Evolutionary conservation across 2,329 filamentous ascomycete species (phyloP).

Genomic region (Dactylonectria estremocensis): DNA sequence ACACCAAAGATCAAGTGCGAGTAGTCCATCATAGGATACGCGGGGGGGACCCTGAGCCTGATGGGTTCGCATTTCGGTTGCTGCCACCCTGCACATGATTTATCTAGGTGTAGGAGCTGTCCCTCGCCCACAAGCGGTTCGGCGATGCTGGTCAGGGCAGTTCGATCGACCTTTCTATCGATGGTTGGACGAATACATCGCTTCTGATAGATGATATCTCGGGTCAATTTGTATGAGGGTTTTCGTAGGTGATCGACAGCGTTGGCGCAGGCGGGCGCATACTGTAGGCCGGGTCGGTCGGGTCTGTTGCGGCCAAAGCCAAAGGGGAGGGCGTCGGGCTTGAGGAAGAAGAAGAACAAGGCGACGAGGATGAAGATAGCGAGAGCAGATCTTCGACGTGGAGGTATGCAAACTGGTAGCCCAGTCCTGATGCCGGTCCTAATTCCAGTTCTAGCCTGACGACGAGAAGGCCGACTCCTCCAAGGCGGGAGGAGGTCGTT

Average conservation of each 20-base stretch:
- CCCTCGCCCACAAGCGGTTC: conserved; percentile 54
- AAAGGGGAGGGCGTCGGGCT: conserved; percentile 38
- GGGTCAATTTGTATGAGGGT: conserved; percentile 54
- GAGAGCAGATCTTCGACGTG: conserved; percentile 25
- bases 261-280: conserved; percentile 45
- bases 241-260: conserved; percentile 51
- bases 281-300: conserved; percentile 39
- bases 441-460: conserved; percentile 18
- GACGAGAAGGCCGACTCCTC: conserved; percentile 29
- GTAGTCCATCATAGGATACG: conserved; percentile 61
- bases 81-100: conserved; percentile 45
- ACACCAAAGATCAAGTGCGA: conserved; percentile 71
- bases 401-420: conserved; percentile 22
- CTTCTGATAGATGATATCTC: conserved; percentile 60
- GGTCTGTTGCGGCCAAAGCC: conserved; percentile 36
- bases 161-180: conserved; percentile 53
- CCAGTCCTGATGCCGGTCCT: conserved; percentile 1
- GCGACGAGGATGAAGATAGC: conserved; percentile 21
- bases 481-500: conserved; percentile 21
- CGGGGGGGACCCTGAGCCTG: conserved; percentile 61
- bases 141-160: conserved; percentile 56
- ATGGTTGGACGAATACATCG: conserved; percentile 60
- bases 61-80: conserved; percentile 59
- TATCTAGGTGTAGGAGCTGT: conserved; percentile 50
- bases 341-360: conserved; percentile 24